Evolutionary conservation across 1,284 basidiomycete genomes (phyloP).

Genomic region (Melampsora americana): DNA sequence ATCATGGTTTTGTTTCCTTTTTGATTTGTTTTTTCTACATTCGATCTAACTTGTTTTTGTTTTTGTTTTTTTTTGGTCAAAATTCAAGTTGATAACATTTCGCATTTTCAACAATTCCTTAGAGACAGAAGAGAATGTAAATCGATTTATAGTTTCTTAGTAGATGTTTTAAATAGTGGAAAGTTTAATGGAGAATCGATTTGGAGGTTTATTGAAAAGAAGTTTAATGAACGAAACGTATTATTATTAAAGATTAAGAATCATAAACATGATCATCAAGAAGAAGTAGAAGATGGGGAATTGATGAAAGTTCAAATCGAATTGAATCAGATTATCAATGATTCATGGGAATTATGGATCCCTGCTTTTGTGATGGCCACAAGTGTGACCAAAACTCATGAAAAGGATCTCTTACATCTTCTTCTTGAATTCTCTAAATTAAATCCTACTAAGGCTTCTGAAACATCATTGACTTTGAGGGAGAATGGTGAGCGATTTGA

Average conservation of each 20-base stretch:
- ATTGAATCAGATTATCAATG: background rate
- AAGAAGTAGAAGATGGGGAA: too few relatives aligned
- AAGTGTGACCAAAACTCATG: background rate
- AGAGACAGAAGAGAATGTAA: background rate
- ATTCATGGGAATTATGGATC: constrained; percentile 1
- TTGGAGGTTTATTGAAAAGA: background rate
- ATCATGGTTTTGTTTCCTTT: background rate
- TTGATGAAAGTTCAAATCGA: background rate
- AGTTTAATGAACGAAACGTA: background rate
- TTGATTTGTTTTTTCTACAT: too few relatives aligned
- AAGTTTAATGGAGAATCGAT: background rate
- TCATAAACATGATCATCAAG: too few relatives aligned
- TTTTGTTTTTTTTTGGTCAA: background rate
- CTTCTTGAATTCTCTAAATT: background rate
- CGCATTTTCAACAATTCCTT: background rate
- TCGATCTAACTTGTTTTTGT: background rate
- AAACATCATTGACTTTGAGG: background rate
- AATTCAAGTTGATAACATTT: constrained; percentile 1
- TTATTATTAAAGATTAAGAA: background rate
- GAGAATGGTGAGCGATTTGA: background rate
- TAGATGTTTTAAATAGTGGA: background rate
- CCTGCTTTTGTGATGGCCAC: background rate
- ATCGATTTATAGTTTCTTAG: background rate
- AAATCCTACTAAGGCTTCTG: background rate
- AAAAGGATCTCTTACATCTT: background rate